Conservation (phyloP, 2,329 filamentous ascomycete genomes). For the Harringtonia lauricola region DNA sequence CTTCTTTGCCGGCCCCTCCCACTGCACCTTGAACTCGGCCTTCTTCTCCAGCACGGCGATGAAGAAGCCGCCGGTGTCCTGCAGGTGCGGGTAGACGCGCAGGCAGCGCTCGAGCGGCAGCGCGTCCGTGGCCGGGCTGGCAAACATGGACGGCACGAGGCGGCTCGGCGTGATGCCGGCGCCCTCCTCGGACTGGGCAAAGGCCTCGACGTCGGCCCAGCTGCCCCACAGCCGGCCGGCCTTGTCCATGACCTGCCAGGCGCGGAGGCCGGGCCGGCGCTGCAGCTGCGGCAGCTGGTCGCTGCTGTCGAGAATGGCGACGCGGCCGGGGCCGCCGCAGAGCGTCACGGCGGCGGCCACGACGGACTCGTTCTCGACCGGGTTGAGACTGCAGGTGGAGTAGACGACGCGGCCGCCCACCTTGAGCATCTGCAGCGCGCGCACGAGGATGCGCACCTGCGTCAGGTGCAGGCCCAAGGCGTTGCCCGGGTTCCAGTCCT, state of each 20-base stretch:
- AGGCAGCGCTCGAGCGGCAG: conserved; percentile 84
- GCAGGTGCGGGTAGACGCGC: conserved; percentile 86
- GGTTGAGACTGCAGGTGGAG: conserved; percentile 98
- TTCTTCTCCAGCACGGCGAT: conserved; percentile 92
- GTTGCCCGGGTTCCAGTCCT: conserved; percentile 83
- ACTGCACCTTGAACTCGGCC: conserved; percentile 68
- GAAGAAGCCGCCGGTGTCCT: conserved; percentile 97
- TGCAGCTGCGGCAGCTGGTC: conserved; percentile 66
- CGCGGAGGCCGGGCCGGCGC: conserved; percentile 62
- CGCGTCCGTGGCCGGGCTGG: conserved; percentile 43
- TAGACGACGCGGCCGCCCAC: conserved; percentile 91
- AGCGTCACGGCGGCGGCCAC: conserved; percentile 79
- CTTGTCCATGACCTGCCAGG: conserved; percentile 91
- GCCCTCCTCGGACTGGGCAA: conserved; percentile 48
- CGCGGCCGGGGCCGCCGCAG: conserved; percentile 72
- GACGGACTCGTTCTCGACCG: conserved; percentile 92
- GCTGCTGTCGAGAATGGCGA: conserved; percentile 76
- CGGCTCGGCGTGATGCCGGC: conserved; percentile 47
- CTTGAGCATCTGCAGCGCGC: conserved; percentile 92
- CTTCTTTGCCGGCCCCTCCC: conserved; percentile 28
- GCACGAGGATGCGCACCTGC: conserved; percentile 80
- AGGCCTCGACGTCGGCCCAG: conserved; percentile 71
- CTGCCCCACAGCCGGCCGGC: conserved; percentile 65
- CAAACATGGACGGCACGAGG: conserved; percentile 76
- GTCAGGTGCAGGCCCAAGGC: conserved; percentile 79